Percentiles rank a stretch among this genome's conserved stretches.
Evolutionary conservation across 202 grass and related monocot species (phyloP).

Genomic region (Setaria viridis): DNA sequence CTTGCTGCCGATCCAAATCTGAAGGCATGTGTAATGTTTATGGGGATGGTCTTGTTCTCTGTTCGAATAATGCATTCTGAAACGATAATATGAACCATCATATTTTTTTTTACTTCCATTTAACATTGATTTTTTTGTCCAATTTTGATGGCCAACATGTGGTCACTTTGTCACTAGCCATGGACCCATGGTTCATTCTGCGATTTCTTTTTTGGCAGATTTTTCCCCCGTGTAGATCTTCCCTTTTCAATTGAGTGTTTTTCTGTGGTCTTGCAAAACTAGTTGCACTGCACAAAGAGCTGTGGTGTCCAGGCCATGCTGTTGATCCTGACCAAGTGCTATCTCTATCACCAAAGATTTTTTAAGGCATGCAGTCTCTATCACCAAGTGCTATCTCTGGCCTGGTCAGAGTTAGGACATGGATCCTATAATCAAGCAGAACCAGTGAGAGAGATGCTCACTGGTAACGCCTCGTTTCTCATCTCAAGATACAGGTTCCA

Average conservation of each 20-base stretch:
- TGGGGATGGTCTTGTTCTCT: too few species aligned
- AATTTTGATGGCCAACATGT: too few species aligned
- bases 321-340: too few species aligned
- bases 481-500: neutral
- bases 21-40: too few species aligned
- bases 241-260: neutral
- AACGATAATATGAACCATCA: too few species aligned
- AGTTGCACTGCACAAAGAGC: neutral
- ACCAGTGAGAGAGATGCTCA: conserved; percentile 3
- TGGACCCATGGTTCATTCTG: neutral
- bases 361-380: neutral
- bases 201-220: neutral
- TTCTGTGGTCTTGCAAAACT: neutral
- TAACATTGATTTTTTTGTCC: too few species aligned
- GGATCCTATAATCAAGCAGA: conserved; percentile 37
- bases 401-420: conserved; percentile 17
- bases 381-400: conserved; percentile 21
- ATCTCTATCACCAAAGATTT: too few species aligned
- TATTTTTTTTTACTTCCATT: too few species aligned
- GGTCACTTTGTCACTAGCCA: too few species aligned
- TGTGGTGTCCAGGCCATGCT: too few species aligned
- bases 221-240: neutral
- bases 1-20: too few species aligned
- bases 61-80: too few species aligned
- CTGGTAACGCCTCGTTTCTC: conserved; percentile 20